Evolutionary conservation across 2,329 filamentous ascomycete species (phyloP).

Genomic region (Penicillium polonicum): DNA sequence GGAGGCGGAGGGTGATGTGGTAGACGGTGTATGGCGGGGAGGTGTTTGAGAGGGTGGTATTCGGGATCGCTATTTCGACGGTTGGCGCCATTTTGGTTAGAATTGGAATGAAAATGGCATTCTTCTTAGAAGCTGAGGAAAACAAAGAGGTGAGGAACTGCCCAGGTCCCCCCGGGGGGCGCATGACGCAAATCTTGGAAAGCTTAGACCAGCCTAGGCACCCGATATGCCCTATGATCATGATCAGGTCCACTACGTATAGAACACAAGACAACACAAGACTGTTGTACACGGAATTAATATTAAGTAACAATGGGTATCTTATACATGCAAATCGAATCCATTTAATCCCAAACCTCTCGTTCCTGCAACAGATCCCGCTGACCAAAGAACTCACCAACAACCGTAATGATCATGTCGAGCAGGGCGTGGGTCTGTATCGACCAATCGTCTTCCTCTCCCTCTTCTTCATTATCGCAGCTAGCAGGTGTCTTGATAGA

Average conservation of each 20-base stretch:
- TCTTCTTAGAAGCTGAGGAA: background rate
- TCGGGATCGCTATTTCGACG: constrained; percentile 51
- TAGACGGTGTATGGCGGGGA: constrained; percentile 61
- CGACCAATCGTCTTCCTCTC: constrained; percentile 28
- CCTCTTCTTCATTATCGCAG: constrained; percentile 1
- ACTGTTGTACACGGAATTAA: background rate
- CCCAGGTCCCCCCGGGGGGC: background rate
- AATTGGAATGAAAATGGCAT: constrained; percentile 1
- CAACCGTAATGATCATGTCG: constrained; percentile 87
- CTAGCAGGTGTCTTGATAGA: background rate
- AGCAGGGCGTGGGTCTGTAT: constrained; percentile 62
- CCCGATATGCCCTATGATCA: background rate
- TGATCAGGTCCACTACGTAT: constrained; percentile 1
- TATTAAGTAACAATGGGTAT: constrained; percentile 8
- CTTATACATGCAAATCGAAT: constrained; percentile 1
- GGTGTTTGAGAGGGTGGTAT: constrained; percentile 47
- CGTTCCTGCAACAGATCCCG: constrained; percentile 77
- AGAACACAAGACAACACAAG: background rate
- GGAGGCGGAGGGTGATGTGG: constrained; percentile 60
- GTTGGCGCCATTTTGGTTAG: constrained; percentile 40
- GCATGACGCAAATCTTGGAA: constrained; percentile 10
- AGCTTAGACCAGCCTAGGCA: constrained; percentile 9
- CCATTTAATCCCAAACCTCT: constrained; percentile 48
- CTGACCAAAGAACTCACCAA: constrained; percentile 87
- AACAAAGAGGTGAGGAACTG: constrained; percentile 5